Evolutionary conservation across 1,284 basidiomycete genomes (phyloP), one percentile per base, ranked within the genome.

Genomic region (Fomitopsis schrenkii): DNA sequence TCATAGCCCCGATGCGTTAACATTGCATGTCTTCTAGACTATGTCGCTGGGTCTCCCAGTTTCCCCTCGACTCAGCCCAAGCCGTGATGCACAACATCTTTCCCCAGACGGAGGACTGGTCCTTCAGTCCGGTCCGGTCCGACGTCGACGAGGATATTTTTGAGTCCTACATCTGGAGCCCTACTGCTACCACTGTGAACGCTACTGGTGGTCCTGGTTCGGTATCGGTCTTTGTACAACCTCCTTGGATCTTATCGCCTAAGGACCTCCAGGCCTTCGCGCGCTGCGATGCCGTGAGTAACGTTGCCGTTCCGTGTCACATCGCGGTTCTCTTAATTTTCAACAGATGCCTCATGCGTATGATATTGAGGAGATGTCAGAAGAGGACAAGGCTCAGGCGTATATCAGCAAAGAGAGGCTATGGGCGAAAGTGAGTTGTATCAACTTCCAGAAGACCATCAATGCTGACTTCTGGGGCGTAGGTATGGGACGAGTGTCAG

Each of bases 401-500:
- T 62, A 58, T 40, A 9, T 19, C 10, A 54, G 60, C 38, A 55
- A 77, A 38, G 78, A 88, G 63, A 77, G 83, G 61, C 64, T 89
- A 42, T 91, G 88, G 88, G 84, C 77, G 41, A 90, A 89, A 81
- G 88, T 87, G 61, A 52, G 70, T 59, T 41, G 26, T 45, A 38
- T n/a, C 57, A 36, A 53, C 58, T 55, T 30, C 1, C 30, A 12
- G 6, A 40, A 53, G n/a, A 14, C 55, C 5, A 44, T 60, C 58
- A 22, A 28, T 48, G 10, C 56, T 22, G 33, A 30, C 33, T 2
- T 42, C 55, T 48, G 48, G 14, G 38, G 3, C 55, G 52, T 63
- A 91, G 88, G 68, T 91, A 22, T 90, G 84, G 81, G 90, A 91
- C 69, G 70, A 80, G 12, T 91, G 88, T 67, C 74, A 80, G 40